Evolutionary conservation across 208 protist species (phyloP).

Genomic region (Trypanosoma platydactyli): DNA sequence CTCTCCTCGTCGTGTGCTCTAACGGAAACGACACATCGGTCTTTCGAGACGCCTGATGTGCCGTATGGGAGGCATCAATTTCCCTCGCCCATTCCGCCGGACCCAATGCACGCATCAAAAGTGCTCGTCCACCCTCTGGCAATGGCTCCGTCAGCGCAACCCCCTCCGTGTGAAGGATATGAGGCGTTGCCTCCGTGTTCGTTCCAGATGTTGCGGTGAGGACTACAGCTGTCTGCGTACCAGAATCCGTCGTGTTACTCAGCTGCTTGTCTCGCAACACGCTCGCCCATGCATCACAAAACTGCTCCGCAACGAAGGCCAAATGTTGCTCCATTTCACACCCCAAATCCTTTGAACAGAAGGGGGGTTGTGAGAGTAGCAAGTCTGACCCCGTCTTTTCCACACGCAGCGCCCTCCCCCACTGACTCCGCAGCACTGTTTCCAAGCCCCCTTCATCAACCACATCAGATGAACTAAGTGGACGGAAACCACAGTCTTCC

Average conservation of each 20-base stretch:
- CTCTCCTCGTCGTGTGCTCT: not conserved
- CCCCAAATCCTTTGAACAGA: slow-evolving; percentile 4
- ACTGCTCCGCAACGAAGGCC: slow-evolving; percentile 25
- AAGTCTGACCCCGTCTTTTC: slow-evolving; percentile 14
- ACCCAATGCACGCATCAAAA: slow-evolving; percentile 29
- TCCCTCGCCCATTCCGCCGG: slow-evolving; percentile 31
- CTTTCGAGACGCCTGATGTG: not conserved
- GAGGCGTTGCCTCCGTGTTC: slow-evolving; percentile 22
- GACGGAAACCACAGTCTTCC: slow-evolving; percentile 16
- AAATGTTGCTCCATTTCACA: slow-evolving; percentile 24
- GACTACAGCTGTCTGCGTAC: slow-evolving; percentile 28
- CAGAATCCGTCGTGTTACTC: slow-evolving; percentile 6
- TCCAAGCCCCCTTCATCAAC: slow-evolving; percentile 11
- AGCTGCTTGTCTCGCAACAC: slow-evolving; percentile 9
- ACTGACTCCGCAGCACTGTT: slow-evolving; percentile 16
- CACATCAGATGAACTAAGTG: slow-evolving; percentile 4
- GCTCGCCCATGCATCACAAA: slow-evolving; percentile 24
- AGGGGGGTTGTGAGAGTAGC: slow-evolving; percentile 8
- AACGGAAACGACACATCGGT: not conserved
- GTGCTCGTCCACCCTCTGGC: slow-evolving; percentile 1
- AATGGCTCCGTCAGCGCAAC: not conserved
- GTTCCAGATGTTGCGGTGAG: slow-evolving; percentile 16
- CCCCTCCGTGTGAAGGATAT: not conserved
- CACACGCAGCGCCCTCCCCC: slow-evolving; percentile 20
- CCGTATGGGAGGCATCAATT: slow-evolving; percentile 7